These are phyloP conservation scores for Insectozyma bohioensis DNA, from an alignment of 1,139 yeast species.

Conservation along the genomic window DNA sequence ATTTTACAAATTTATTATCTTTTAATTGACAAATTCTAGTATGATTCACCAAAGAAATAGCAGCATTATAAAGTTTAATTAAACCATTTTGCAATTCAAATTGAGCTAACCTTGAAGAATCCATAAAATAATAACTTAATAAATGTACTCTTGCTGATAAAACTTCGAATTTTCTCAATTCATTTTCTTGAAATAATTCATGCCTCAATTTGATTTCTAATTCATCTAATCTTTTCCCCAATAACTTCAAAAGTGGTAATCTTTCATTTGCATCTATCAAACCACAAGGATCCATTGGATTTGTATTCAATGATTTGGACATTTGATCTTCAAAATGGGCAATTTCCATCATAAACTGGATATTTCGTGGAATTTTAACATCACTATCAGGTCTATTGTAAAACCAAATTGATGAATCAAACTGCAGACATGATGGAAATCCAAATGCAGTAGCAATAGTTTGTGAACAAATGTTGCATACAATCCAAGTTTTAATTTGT, in stretches of 20 bases:
- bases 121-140: conserved; percentile 78
- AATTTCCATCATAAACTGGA: conserved; percentile 75
- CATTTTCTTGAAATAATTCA: conserved; percentile 25
- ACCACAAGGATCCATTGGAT: conserved; percentile 67
- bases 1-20: conserved; percentile 65
- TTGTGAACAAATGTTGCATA: conserved; percentile 87
- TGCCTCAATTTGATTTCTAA: conserved; percentile 53
- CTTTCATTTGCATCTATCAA: conserved; percentile 67
- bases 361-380: conserved; percentile 55
- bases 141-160: conserved; percentile 76
- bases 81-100: conserved; percentile 74
- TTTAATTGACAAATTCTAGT: conserved; percentile 59
- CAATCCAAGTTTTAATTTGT: conserved; percentile 88
- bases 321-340: conserved; percentile 86
- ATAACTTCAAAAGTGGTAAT: conserved; percentile 67
- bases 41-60: conserved; percentile 68
- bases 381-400: conserved; percentile 41
- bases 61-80: conserved; percentile 75
- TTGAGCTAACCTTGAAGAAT: conserved; percentile 51
- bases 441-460: conserved; percentile 91
- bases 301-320: conserved; percentile 72
- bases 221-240: conserved; percentile 72
- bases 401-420: conserved; percentile 69
- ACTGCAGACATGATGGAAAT: conserved; percentile 86
- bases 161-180: conserved; percentile 63